Base-by-base conservation (phyloP, 192 early-diverging fungal species). In the Entophlyctis luteolus region DNA sequence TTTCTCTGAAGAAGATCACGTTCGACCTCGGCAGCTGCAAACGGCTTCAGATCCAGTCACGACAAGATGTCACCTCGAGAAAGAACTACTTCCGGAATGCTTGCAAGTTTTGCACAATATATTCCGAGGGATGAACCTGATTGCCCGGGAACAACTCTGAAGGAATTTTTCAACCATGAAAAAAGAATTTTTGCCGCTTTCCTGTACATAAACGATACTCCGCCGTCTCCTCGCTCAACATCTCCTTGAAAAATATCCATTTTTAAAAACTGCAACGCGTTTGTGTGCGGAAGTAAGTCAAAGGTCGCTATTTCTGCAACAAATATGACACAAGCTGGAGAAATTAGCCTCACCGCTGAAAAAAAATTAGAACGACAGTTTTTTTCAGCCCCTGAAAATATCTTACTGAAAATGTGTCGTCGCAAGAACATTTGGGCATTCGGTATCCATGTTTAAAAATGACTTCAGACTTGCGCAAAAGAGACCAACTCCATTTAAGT, bases 321-420 rank as follows among this genome's bases (percentile, higher is more conserved):
- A 16, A 18, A 20, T 35, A 35, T 25, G n/a, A n/a, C 16, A 76
- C 38, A 8, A 28, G 8, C 31, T 31, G 27, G 18, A 32, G 45
- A 29, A 25, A 60, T 28, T 46, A 0, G 0, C 23, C 16, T 12
- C 33, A 57, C 55, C 55, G 23, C 55, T 57, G 14, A 27, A 27
- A 27, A 2, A 53, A 53, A 25, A 27, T 53, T 16, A 53, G 4
- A 45, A 25, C 23, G 14, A 16, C 22, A 23, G n/a, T 16, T 60
- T 18, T 8, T 12, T 68, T 29, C 52, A 37, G 32, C 25, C 18
- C n/a, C 18, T 20, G 59, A 1, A 53, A 60, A 4, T 4, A 47
- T 42, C 81, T 88, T 87, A 89, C 71, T 95, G 92, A 65, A 93
- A 98, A 70, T 98, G 95, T 0, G 95, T 98, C 4, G 87, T 87